These are phyloP conservation scores for Chytriomyces sp. DNA, from an alignment of 192 early-diverging fungal genomes.

Conservation along the genomic window DNA sequence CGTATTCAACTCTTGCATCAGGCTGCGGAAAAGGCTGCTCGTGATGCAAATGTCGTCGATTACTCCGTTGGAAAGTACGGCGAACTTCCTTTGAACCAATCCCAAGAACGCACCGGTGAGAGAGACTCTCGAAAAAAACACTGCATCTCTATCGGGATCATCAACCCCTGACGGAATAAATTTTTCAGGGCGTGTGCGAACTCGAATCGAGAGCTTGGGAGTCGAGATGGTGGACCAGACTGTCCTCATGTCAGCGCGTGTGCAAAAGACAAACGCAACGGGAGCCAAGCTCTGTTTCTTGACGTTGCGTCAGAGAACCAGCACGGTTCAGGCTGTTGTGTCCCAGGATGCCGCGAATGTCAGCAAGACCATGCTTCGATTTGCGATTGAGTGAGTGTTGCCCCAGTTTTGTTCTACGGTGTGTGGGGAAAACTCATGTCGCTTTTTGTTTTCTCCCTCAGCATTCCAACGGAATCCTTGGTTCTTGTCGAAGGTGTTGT, in stretches of 20 bases:
- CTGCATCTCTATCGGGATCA: no score
- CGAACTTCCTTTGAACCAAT: slow-evolving; percentile 84
- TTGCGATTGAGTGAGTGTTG: slow-evolving; percentile 62
- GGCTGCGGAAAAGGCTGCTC: slow-evolving; percentile 73
- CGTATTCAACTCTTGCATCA: slow-evolving; percentile 25
- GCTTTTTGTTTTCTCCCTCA: slow-evolving; percentile 33
- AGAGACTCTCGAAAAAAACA: neutral
- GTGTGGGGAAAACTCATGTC: neutral
- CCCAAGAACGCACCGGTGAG: slow-evolving; percentile 71
- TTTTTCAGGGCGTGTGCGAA: slow-evolving; percentile 66
- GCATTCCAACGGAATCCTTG: slow-evolving; percentile 86
- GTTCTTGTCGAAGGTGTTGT: slow-evolving; percentile 85
- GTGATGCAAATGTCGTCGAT: slow-evolving; percentile 68
- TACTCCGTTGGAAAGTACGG: slow-evolving; percentile 87
- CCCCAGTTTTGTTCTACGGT: neutral
- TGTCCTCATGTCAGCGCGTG: slow-evolving; percentile 85
- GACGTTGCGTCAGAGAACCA: slow-evolving; percentile 81
- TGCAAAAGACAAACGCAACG: slow-evolving; percentile 87
- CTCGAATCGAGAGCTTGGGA: slow-evolving; percentile 69
- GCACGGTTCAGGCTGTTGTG: slow-evolving; percentile 90
- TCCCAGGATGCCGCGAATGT: slow-evolving; percentile 69
- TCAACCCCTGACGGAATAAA: neutral
- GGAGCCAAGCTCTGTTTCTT: slow-evolving; percentile 90
- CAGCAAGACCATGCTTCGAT: slow-evolving; percentile 98
- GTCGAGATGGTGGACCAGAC: slow-evolving; percentile 70